Evolutionary conservation across 768 basidiomycete species (phyloP).

Genomic region (Rubroboletus satanas): DNA sequence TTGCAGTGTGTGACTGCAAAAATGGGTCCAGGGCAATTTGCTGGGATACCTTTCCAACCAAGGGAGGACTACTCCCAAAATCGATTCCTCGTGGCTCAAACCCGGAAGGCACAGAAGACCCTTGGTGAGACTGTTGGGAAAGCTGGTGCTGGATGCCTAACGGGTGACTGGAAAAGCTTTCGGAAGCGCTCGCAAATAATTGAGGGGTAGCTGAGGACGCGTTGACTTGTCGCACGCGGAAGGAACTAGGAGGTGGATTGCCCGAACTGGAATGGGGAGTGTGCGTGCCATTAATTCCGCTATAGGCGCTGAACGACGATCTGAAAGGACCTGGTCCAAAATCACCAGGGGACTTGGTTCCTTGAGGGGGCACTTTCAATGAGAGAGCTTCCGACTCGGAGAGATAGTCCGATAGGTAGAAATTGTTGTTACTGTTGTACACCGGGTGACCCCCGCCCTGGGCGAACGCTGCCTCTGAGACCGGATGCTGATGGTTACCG

Average conservation of each 20-base stretch:
- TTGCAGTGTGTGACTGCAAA: conserved; percentile 27
- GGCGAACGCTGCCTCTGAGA: conserved; percentile 29
- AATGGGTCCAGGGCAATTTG: conserved; percentile 34
- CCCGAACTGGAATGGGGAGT: conserved; percentile 23
- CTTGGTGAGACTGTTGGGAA: conserved; percentile 35
- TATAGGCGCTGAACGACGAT: conserved; percentile 35
- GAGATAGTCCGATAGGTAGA: conserved; percentile 33
- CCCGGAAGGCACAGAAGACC: conserved; percentile 19
- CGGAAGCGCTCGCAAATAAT: conserved; percentile 23
- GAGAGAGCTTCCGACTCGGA: conserved; percentile 32
- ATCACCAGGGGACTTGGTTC: conserved; percentile 31
- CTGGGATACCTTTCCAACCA: conserved; percentile 27
- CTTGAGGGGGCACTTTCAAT: conserved; percentile 31
- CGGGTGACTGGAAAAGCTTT: conserved; percentile 26
- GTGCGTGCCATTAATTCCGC: conserved; percentile 25
- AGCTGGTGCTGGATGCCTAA: conserved; percentile 32
- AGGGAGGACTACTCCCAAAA: conserved; percentile 28
- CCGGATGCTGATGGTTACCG: conserved; percentile 33
- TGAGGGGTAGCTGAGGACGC: conserved; percentile 27
- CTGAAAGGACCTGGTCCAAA: conserved; percentile 35
- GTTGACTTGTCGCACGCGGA: conserved; percentile 36
- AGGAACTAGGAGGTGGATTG: conserved; percentile 30
- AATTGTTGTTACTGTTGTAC: conserved; percentile 40
- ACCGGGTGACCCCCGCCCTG: conserved; percentile 35
- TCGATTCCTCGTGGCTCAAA: conserved; percentile 32